phyloP scores from a whole-genome alignment of 352 stramenopile species.

The Pythium pyrilobum region DNA sequence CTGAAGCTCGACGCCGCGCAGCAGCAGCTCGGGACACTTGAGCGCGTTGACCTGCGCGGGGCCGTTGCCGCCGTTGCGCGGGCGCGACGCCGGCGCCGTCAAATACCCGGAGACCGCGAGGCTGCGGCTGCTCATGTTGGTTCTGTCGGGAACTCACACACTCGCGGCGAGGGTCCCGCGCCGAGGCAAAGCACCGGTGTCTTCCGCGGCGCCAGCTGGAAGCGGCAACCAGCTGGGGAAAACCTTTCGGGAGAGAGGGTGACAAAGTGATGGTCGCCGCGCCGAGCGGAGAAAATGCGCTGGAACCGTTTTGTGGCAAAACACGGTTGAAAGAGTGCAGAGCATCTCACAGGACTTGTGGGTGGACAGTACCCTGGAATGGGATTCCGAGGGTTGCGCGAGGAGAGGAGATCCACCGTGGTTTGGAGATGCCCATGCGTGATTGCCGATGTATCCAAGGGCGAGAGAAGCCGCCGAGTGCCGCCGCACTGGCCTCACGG shows the following conservation, averaged over 20 bases:
- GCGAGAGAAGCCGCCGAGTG: too few species aligned
- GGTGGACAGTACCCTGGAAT: too few species aligned
- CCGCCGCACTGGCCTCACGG: too few species aligned
- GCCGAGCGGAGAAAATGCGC: neutral
- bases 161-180: neutral
- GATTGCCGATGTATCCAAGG: neutral
- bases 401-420: too few species aligned
- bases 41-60: slow-evolving; percentile 13
- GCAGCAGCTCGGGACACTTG: slow-evolving; percentile 31
- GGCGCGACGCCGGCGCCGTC: neutral
- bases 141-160: neutral
- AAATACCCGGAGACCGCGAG: neutral
- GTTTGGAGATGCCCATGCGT: neutral
- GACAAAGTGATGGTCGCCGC: neutral
- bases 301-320: too few species aligned
- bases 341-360: too few species aligned
- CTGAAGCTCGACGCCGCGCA: slow-evolving; percentile 25
- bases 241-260: neutral
- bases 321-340: too few species aligned
- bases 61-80: neutral
- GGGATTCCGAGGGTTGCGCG: too few species aligned
- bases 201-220: neutral
- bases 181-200: neutral
- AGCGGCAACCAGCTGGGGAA: neutral
- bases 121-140: neutral